Conservation (phyloP, 805 yeast species). For the Lipomyces orientalis region DNA sequence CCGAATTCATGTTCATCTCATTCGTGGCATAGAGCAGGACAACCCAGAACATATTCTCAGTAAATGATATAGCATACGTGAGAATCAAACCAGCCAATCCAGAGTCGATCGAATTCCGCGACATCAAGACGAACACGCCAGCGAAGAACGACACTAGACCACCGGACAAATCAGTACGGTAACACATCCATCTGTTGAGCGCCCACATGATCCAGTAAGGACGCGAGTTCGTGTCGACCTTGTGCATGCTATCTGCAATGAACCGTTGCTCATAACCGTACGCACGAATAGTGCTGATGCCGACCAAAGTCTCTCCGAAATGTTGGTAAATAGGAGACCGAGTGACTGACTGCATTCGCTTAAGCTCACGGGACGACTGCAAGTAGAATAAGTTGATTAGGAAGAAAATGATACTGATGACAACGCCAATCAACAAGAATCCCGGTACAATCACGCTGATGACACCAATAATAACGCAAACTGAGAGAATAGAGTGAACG, state of each 20-base stretch:
- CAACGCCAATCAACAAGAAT: constrained; percentile 70
- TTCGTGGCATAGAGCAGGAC: constrained; percentile 87
- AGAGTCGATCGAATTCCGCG: constrained; percentile 73
- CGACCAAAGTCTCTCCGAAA: constrained; percentile 89
- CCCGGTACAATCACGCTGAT: constrained; percentile 84
- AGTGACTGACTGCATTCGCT: constrained; percentile 84
- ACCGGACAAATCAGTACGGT: constrained; percentile 84
- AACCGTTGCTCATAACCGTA: constrained; percentile 90
- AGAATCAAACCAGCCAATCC: constrained; percentile 95
- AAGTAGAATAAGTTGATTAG: constrained; percentile 80
- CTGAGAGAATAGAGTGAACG: constrained; percentile 42
- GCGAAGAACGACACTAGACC: constrained; percentile 80
- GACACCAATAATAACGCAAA: constrained; percentile 69
- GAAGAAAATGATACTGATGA: constrained; percentile 66
- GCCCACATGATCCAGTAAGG: constrained; percentile 97
- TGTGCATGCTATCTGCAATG: constrained; percentile 75
- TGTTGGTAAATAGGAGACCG: constrained; percentile 97
- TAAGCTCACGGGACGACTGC: constrained; percentile 87
- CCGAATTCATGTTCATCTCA: constrained; percentile 97
- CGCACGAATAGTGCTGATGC: constrained; percentile 93
- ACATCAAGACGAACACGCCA: constrained; percentile 74
- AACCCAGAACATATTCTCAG: constrained; percentile 89
- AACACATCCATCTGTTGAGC: constrained; percentile 90
- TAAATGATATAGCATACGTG: constrained; percentile 88
- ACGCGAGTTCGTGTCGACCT: constrained; percentile 81